phyloP scores from a whole-genome alignment of 345 rosid species.

The Jatropha curcas region DNA sequence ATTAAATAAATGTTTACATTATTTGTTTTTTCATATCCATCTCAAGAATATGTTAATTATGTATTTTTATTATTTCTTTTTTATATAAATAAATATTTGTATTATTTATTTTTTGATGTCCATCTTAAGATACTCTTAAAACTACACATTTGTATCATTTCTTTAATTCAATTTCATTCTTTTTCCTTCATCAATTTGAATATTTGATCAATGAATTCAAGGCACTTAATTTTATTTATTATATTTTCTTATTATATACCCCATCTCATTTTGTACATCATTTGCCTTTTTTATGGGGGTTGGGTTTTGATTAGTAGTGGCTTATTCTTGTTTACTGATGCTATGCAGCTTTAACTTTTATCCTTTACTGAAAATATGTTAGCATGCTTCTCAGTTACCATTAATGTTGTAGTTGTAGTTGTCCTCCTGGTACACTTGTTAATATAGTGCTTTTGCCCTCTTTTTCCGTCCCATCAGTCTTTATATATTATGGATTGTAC shows the following conservation, averaged over 20 bases:
- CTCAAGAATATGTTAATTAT: no score
- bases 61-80: no score
- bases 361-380: neutral
- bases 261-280: neutral
- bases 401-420: conserved; percentile 8
- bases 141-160: no score
- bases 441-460: neutral
- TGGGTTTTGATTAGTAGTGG: neutral
- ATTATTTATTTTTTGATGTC: no score
- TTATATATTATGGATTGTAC: neutral
- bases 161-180: neutral
- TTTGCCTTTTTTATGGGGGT: neutral
- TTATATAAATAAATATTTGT: no score
- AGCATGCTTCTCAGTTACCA: no score
- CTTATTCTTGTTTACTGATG: neutral
- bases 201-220: neutral
- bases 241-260: no score
- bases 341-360: neutral
- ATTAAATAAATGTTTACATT: no score
- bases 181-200: neutral
- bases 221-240: no score
- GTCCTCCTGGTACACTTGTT: no score
- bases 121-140: no score
- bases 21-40: no score
- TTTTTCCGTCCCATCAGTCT: neutral